phyloP scores from a whole-genome alignment of 805 yeast genomes.

The Saccharomycopsis sp. region DNA sequence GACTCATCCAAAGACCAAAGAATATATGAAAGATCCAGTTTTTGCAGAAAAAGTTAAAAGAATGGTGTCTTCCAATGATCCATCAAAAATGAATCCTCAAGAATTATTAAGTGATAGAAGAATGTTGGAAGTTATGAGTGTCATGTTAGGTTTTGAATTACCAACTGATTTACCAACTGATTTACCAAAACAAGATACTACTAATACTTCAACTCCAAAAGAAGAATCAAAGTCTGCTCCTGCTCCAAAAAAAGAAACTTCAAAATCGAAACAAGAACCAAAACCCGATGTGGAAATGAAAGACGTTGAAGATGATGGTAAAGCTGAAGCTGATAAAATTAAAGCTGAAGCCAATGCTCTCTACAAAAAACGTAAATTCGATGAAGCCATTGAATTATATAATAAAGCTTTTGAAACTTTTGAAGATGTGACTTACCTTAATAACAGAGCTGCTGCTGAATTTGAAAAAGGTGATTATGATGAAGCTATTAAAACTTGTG shows the following conservation, averaged over 20 bases:
- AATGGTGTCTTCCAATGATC: background rate
- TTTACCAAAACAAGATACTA: slow-evolving; percentile 18
- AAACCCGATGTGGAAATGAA: slow-evolving; percentile 26
- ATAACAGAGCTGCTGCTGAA: slow-evolving; percentile 97
- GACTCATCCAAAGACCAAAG: slow-evolving; percentile 79
- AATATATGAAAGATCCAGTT: slow-evolving; percentile 73
- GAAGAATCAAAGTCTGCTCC: slow-evolving; percentile 20
- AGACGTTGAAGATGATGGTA: slow-evolving; percentile 24
- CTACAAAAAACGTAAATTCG: slow-evolving; percentile 82
- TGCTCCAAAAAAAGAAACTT: slow-evolving; percentile 23
- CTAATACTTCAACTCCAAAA: slow-evolving; percentile 21
- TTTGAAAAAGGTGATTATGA: slow-evolving; percentile 91
- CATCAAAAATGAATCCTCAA: slow-evolving; percentile 38
- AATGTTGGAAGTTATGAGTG: slow-evolving; percentile 79
- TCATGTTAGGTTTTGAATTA: slow-evolving; percentile 73
- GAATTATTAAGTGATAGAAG: slow-evolving; percentile 74
- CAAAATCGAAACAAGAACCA: slow-evolving; percentile 22
- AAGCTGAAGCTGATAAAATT: slow-evolving; percentile 50
- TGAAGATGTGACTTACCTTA: slow-evolving; percentile 85
- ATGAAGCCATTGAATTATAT: slow-evolving; percentile 83
- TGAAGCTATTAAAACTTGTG: slow-evolving; percentile 70
- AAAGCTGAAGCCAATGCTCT: slow-evolving; percentile 80
- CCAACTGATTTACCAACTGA: slow-evolving; percentile 23
- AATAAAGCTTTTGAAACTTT: slow-evolving; percentile 73
- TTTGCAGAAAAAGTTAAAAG: slow-evolving; percentile 53